These are phyloP conservation scores for Hanseniaspora clermontiae DNA, from an alignment of 805 yeast species.

Conservation along the genomic window DNA sequence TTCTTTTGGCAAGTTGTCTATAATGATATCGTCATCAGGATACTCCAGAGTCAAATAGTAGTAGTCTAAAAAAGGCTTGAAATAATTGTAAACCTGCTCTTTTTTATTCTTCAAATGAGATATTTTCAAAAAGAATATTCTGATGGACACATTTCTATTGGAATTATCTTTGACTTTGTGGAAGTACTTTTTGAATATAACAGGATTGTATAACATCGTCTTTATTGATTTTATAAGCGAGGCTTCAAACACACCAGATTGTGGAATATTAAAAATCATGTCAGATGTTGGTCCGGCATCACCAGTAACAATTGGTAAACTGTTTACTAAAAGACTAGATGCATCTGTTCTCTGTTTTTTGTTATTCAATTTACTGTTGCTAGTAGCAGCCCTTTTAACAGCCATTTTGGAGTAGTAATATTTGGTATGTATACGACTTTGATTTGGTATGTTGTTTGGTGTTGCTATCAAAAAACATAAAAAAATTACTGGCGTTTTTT, in stretches of 20 bases:
- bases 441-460: background rate
- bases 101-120: background rate
- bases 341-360: background rate
- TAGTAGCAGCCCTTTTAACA: background rate
- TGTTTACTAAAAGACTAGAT: background rate
- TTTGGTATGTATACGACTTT: background rate
- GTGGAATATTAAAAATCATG: background rate
- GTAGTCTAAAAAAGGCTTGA: background rate
- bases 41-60: background rate
- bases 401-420: background rate
- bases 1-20: slow-evolving; percentile 3
- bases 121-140: slow-evolving; percentile 6
- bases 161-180: slow-evolving; percentile 10
- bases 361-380: background rate
- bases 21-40: background rate
- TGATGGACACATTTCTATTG: slow-evolving; percentile 5
- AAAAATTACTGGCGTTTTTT: background rate
- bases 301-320: background rate
- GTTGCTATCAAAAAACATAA: background rate
- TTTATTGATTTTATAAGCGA: slow-evolving; percentile 7
- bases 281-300: background rate
- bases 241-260: slow-evolving; percentile 11
- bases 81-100: background rate
- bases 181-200: slow-evolving; percentile 10
- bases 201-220: background rate